Conservation (phyloP, 768 basidiomycete genomes). For the Ramaria sp. region DNA sequence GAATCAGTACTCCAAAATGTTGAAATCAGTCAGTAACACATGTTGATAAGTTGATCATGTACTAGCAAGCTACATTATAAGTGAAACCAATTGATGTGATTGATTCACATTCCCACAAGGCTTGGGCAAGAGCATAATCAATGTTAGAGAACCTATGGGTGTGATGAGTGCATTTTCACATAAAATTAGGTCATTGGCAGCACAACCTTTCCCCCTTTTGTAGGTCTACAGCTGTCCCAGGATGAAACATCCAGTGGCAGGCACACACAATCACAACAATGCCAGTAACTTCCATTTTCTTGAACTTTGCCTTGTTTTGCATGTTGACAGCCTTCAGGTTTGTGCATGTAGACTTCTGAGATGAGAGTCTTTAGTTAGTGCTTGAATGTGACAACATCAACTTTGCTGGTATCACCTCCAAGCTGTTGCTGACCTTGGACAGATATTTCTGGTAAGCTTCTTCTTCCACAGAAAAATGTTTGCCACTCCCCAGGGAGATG, state of each 20-base stretch:
- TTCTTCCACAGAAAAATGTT: slow-evolving; percentile 12
- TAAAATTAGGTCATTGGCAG: not conserved
- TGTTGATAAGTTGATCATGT: slow-evolving; percentile 9
- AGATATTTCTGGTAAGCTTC: slow-evolving; percentile 12
- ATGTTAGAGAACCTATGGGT: not conserved
- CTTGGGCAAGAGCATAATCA: not conserved
- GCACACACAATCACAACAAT: slow-evolving; percentile 14
- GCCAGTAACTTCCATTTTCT: slow-evolving; percentile 15
- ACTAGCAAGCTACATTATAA: slow-evolving; percentile 15
- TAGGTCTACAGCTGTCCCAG: slow-evolving; percentile 5
- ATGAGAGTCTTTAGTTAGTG: not conserved
- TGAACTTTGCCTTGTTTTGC: slow-evolving; percentile 19
- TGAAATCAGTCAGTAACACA: slow-evolving; percentile 12
- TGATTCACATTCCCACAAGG: not conserved
- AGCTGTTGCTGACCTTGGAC: not conserved
- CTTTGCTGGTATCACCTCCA: slow-evolving; percentile 13
- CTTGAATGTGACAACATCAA: too few species aligned
- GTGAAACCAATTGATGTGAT: slow-evolving; percentile 1
- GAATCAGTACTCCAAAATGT: not conserved
- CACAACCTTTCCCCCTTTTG: not conserved
- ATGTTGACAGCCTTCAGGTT: slow-evolving; percentile 16
- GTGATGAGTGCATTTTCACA: not conserved
- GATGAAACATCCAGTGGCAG: slow-evolving; percentile 12
- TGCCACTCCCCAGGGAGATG: slow-evolving; percentile 13
- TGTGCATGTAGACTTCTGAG: slow-evolving; percentile 17